Base-by-base conservation (phyloP, 257 asterid species). In the Solanum piurae region DNA sequence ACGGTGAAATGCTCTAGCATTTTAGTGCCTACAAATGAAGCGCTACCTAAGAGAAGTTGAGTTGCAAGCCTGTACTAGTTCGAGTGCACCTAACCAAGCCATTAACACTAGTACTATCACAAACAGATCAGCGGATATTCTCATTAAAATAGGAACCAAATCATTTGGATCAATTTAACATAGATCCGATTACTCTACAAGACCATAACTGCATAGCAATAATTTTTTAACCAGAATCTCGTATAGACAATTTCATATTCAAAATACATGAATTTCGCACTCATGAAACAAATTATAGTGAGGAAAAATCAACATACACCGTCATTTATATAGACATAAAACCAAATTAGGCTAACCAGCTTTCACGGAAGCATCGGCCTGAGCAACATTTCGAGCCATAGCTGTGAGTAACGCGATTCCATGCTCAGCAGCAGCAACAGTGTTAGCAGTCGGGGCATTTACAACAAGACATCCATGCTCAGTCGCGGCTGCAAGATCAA, bases 401-500 rank as follows among this genome's bases (percentile, higher is more conserved):
- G 95, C 96, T 20, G 98, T 91, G 36, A 96, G 95, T 74, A 96
- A 90, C 23, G 99, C 96, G 31, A 96, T 95, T 11, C 96, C 98
- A 52, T 96, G 99, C 92, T 96, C 98, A 64, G 99, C 99, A 0
- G 99, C 99, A n/a, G 98, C 98, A 27, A 96, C 94, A 9, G 98
- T 95, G 73, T 96, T 96, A 14, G 99, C 99, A 21, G 98, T 95
- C 6, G 99, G 99, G 66, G 98, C 99, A 88, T 95, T 95, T 74
- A 95, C 99, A 27, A 96, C 98, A 23, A 95, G 93, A 86, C 98
- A 96, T 0, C 98, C 98, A 84, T 94, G 98, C 85, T 96, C 99
- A 77, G 98, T 95, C 23, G 99, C 98, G 5, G 99, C 98, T 14
- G 94, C 95, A 92, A 96, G 98, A 96, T 96, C 99, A 90, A 96